These are phyloP conservation scores for Pinus tabuliformis DNA, from an alignment of 75 land plant species.

Conservation along the genomic window DNA sequence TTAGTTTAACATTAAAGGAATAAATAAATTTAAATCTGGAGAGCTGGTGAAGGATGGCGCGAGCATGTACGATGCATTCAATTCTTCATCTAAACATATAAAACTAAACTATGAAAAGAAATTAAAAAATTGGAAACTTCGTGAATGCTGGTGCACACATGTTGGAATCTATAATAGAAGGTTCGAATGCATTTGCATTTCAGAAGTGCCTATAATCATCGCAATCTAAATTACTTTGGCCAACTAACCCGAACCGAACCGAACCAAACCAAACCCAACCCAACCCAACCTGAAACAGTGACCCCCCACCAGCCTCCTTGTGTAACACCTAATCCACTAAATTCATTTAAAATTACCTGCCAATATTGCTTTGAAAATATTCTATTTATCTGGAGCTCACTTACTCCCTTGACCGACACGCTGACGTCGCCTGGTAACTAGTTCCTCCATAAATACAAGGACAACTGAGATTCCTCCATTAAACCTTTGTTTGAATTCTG, in stretches of 20 bases:
- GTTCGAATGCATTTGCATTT: neutral
- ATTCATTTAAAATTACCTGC: neutral
- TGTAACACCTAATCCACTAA: neutral
- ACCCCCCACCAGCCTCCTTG: slow-evolving; percentile 1
- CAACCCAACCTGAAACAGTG: neutral
- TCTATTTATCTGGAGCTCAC: neutral
- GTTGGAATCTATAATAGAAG: neutral
- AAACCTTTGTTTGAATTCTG: neutral
- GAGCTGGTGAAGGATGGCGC: too few relatives aligned
- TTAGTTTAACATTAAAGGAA: too few relatives aligned
- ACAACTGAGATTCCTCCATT: neutral
- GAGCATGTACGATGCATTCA: too few relatives aligned
- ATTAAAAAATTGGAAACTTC: neutral
- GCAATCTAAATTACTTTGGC: neutral
- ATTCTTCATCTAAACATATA: too few relatives aligned
- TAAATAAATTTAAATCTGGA: too few relatives aligned
- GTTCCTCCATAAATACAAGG: neutral
- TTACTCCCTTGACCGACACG: neutral
- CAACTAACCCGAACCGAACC: neutral
- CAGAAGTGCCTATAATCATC: neutral
- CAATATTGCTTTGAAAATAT: neutral
- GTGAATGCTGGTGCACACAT: neutral
- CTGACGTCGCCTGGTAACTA: neutral
- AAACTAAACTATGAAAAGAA: too few relatives aligned
- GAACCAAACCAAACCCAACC: neutral